Percentiles rank a stretch among this genome's conserved stretches.
phyloP scores from a whole-genome alignment of 2,329 filamentous ascomycete species.

The Pseudogymnoascus sp. region DNA sequence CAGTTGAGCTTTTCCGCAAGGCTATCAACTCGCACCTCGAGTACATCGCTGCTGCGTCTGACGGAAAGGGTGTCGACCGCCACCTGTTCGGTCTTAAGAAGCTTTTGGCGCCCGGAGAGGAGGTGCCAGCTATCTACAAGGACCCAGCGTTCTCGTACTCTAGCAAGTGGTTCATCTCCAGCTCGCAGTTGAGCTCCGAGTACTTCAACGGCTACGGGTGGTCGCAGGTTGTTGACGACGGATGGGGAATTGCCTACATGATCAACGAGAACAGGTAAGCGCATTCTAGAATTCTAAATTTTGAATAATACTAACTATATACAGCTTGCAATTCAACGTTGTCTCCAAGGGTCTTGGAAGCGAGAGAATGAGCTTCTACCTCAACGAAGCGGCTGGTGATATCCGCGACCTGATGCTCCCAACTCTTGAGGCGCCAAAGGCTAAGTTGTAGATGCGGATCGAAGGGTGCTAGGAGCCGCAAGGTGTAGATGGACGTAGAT shows the following conservation, averaged over 20 bases:
- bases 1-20: constrained; percentile 67
- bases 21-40: constrained; percentile 75
- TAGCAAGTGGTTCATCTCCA: constrained; percentile 79
- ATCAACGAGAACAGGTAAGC: constrained; percentile 91
- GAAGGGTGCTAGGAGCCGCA: not conserved
- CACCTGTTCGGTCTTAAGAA: constrained; percentile 98
- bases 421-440: constrained; percentile 69
- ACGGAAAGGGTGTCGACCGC: constrained; percentile 88
- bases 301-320: not conserved
- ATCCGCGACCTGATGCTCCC: constrained; percentile 79
- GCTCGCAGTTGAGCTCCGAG: constrained; percentile 84
- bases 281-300: not conserved
- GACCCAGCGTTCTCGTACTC: constrained; percentile 83
- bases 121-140: constrained; percentile 71
- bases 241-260: constrained; percentile 98
- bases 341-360: constrained; percentile 87
- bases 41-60: constrained; percentile 82
- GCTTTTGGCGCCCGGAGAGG: constrained; percentile 69
- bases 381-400: constrained; percentile 87
- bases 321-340: constrained; percentile 92
- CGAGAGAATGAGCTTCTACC: constrained; percentile 88
- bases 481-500: not conserved
- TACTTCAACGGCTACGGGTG: constrained; percentile 99
- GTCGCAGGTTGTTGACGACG: constrained; percentile 93
- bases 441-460: constrained; percentile 60